phyloP scores from a whole-genome alignment of 176 grass and related monocot species.

The Aegilops longissima region DNA sequence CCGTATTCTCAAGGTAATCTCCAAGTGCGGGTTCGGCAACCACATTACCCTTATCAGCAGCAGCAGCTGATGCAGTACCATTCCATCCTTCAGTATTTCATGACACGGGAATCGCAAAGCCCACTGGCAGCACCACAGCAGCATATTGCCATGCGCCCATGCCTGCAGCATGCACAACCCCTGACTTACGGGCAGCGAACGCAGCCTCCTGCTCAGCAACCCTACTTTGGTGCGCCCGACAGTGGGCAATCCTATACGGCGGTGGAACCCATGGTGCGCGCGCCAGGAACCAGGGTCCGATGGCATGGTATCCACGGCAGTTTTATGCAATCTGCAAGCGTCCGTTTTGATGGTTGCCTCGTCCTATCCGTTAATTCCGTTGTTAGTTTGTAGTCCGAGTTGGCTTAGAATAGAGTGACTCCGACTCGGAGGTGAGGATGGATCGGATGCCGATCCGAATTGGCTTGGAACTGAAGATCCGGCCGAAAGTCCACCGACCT shows the following conservation, averaged over 20 bases:
- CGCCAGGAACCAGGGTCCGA: neutral
- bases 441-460: too few relatives aligned
- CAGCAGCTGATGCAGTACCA: neutral
- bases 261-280: too few relatives aligned
- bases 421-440: too few relatives aligned
- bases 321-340: neutral
- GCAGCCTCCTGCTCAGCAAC: conserved; percentile 8
- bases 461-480: too few relatives aligned
- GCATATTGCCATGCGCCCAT: neutral
- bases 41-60: neutral
- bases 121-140: neutral
- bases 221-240: neutral
- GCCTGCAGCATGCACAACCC: neutral
- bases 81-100: neutral
- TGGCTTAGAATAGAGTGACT: too few relatives aligned
- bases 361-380: neutral
- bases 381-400: too few relatives aligned
- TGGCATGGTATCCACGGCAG: neutral
- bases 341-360: neutral
- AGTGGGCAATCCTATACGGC: neutral
- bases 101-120: neutral
- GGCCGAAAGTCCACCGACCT: neutral
- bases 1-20: conserved; percentile 28
- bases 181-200: neutral
- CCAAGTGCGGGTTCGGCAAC: neutral